These are phyloP conservation scores for Hygrophila difformis DNA, from an alignment of 257 asterid genomes.

Conservation along the genomic window DNA sequence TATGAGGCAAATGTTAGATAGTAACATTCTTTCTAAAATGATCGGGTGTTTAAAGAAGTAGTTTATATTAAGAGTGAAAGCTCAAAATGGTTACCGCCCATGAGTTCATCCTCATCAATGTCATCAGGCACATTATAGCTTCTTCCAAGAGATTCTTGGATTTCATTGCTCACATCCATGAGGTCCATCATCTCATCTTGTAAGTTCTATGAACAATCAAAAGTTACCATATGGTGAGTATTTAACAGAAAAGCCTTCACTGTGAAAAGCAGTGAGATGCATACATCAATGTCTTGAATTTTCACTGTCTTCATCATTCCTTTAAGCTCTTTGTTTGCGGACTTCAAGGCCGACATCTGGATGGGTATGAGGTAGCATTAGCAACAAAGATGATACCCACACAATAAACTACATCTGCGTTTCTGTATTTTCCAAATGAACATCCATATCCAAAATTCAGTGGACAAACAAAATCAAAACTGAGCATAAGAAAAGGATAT, in stretches of 20 bases:
- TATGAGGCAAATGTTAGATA: not conserved
- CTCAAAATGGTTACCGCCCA: constrained; percentile 57
- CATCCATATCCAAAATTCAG: too few relatives aligned
- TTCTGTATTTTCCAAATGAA: too few relatives aligned
- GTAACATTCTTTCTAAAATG: too few relatives aligned
- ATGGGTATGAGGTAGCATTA: constrained; percentile 10
- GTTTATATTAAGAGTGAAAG: too few relatives aligned
- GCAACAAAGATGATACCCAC: too few relatives aligned
- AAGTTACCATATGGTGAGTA: constrained; percentile 7
- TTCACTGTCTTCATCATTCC: constrained; percentile 99
- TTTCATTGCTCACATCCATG: constrained; percentile 96
- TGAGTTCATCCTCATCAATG: constrained; percentile 89
- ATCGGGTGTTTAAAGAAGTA: too few relatives aligned
- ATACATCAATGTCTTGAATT: constrained; percentile 92
- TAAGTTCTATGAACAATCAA: constrained; percentile 45
- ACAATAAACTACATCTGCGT: too few relatives aligned
- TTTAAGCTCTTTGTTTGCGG: constrained; percentile 87
- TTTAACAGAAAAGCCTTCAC: constrained; percentile 6
- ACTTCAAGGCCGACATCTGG: constrained; percentile 96
- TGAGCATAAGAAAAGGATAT: too few relatives aligned
- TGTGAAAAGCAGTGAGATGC: constrained; percentile 17
- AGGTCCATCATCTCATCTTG: constrained; percentile 99
- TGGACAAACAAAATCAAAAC: too few relatives aligned
- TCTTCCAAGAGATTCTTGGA: constrained; percentile 95
- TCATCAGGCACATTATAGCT: constrained; percentile 95